These are phyloP conservation scores for Musa itinerans DNA, from an alignment of 176 grass and related monocot genomes.

Conservation along the genomic window DNA sequence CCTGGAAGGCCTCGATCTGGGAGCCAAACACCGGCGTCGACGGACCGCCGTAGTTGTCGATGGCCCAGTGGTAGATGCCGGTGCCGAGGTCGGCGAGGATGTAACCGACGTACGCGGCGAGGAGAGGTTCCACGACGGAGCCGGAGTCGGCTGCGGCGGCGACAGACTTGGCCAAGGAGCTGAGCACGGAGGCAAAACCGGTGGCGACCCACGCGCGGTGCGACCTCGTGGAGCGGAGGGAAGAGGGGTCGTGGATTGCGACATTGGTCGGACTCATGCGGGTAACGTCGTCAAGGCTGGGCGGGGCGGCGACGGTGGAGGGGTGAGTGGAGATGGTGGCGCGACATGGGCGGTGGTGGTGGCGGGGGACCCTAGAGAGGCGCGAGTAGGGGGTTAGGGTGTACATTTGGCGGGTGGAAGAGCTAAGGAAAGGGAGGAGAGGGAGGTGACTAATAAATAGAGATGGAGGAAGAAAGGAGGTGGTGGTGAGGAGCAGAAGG, in stretches of 20 bases:
- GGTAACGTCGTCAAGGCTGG: background rate
- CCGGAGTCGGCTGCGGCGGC: conserved; percentile 4
- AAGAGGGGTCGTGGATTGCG: conserved; percentile 25
- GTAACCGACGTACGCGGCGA: conserved; percentile 37
- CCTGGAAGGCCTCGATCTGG: conserved; percentile 86
- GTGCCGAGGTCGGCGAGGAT: conserved; percentile 61
- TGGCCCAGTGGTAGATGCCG: conserved; percentile 81
- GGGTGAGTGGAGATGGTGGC: conserved; percentile 26
- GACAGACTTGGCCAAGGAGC: conserved; percentile 3
- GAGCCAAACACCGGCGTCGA: conserved; percentile 45
- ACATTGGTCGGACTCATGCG: background rate
- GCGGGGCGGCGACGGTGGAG: background rate
- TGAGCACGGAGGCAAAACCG: conserved; percentile 28
- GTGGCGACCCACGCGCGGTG: conserved; percentile 64
- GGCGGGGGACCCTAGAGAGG: conserved; percentile 13
- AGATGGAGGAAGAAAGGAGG: background rate
- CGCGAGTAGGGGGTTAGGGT: conserved; percentile 33
- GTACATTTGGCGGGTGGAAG: conserved; percentile 29
- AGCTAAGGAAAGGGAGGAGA: too few relatives aligned
- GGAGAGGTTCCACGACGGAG: conserved; percentile 15
- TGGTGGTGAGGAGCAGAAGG: conserved; percentile 1
- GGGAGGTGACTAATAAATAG: background rate
- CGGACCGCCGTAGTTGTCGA: conserved; percentile 87
- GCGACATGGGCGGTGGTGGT: conserved; percentile 20
- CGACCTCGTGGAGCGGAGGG: conserved; percentile 68